phyloP scores from a whole-genome alignment of 73 alveolate species.

The Symbiodinium pilosum region DNA sequence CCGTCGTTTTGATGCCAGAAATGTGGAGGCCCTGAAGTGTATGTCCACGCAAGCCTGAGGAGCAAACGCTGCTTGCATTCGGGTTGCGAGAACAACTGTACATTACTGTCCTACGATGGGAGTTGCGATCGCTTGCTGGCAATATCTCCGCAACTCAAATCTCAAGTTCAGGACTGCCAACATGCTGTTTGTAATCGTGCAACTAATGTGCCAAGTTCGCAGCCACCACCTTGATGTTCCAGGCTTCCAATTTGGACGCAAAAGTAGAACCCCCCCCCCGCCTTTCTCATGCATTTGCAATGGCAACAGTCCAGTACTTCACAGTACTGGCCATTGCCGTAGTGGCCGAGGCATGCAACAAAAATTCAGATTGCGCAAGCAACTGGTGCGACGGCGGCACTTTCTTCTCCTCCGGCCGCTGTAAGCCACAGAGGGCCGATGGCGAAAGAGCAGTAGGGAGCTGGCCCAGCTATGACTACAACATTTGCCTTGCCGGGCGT shows the following conservation, averaged over 20 bases:
- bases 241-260: not conserved
- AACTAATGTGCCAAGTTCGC: not conserved
- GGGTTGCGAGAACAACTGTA: not conserved
- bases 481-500: conserved; percentile 11
- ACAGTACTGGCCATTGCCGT: not conserved
- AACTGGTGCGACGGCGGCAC: conserved; percentile 22
- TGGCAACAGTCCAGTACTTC: not conserved
- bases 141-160: not conserved
- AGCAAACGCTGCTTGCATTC: not conserved
- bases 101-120: not conserved
- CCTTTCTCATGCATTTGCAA: not conserved
- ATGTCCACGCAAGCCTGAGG: not conserved
- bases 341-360: conserved; percentile 15
- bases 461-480: conserved; percentile 4
- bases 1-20: not conserved
- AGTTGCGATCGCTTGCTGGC: not conserved
- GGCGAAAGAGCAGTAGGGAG: conserved; percentile 15
- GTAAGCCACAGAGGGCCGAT: conserved; percentile 10
- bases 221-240: not conserved
- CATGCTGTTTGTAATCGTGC: not conserved
- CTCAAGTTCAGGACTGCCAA: not conserved
- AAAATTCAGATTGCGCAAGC: not conserved
- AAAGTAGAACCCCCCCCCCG: not conserved
- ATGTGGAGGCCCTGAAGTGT: not conserved
- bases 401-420: conserved; percentile 2